phyloP scores from a whole-genome alignment of 2,329 filamentous ascomycete species.

The Pseudocercospora ulei region DNA sequence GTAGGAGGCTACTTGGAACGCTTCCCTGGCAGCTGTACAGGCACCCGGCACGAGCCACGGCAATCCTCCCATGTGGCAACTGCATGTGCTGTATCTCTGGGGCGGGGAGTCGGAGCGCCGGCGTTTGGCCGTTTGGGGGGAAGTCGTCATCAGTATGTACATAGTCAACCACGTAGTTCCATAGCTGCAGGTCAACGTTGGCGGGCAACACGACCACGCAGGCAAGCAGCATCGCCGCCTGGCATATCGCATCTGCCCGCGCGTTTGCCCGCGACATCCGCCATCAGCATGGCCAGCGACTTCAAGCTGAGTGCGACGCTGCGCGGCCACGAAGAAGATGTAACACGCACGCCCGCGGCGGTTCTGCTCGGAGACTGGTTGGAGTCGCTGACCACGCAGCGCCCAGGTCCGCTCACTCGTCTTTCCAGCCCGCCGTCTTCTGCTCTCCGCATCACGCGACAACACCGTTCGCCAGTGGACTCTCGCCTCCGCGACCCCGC shows the following conservation, averaged over 20 bases:
- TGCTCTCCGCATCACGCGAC: conserved; percentile 85
- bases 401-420: conserved; percentile 72
- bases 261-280: neutral
- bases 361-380: neutral
- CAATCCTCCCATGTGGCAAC: conserved; percentile 4
- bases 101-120: neutral
- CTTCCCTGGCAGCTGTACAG: conserved; percentile 2
- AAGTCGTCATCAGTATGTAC: too few relatives aligned
- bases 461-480: conserved; percentile 83
- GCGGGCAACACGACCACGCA: too few relatives aligned
- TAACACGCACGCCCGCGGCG: conserved; percentile 42
- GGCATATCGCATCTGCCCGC: neutral
- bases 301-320: conserved; percentile 92
- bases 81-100: conserved; percentile 4
- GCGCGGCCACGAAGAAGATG: conserved; percentile 84
- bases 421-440: conserved; percentile 61
- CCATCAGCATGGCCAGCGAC: conserved; percentile 52
- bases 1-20: too few relatives aligned
- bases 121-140: too few relatives aligned
- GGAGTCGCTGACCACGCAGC: conserved; percentile 20
- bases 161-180: too few relatives aligned
- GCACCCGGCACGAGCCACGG: neutral
- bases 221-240: neutral
- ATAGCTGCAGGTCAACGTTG: too few relatives aligned
- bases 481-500: conserved; percentile 54